These are phyloP conservation scores for Fonsecaea monophora DNA, from an alignment of 2,329 filamentous ascomycete species.

Conservation along the genomic window DNA sequence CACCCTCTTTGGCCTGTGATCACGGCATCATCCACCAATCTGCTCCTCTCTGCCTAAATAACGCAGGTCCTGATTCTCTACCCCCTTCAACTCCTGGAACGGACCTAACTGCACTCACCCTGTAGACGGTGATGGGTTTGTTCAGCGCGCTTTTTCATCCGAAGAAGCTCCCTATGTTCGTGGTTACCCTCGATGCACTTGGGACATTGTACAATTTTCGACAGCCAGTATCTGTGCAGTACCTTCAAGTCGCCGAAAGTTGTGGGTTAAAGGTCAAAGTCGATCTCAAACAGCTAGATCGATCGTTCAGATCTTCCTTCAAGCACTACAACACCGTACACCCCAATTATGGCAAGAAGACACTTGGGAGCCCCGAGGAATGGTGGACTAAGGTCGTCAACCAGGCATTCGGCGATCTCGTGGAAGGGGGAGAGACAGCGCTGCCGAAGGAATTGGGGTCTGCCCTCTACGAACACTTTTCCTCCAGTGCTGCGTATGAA, in stretches of 20 bases:
- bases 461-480: constrained; percentile 49
- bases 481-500: constrained; percentile 49
- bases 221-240: constrained; percentile 49
- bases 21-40: constrained; percentile 10
- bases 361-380: constrained; percentile 47
- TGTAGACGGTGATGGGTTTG: constrained; percentile 15
- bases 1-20: not conserved
- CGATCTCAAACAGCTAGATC: constrained; percentile 39
- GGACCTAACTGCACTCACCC: not conserved
- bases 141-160: constrained; percentile 18
- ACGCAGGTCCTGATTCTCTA: not conserved
- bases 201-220: constrained; percentile 54
- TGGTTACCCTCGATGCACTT: constrained; percentile 56
- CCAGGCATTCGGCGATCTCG: constrained; percentile 45
- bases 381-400: constrained; percentile 56
- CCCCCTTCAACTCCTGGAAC: not conserved
- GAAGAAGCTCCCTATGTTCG: constrained; percentile 38
- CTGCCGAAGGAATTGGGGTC: constrained; percentile 47
- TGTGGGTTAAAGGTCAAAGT: constrained; percentile 44
- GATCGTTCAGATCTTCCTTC: constrained; percentile 49
- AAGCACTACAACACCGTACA: constrained; percentile 43
- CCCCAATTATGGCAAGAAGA: constrained; percentile 54
- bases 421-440: constrained; percentile 28
- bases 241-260: constrained; percentile 48
- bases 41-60: not conserved